Base-by-base conservation (phyloP, 768 basidiomycete species). In the Tremella mesenterica region DNA sequence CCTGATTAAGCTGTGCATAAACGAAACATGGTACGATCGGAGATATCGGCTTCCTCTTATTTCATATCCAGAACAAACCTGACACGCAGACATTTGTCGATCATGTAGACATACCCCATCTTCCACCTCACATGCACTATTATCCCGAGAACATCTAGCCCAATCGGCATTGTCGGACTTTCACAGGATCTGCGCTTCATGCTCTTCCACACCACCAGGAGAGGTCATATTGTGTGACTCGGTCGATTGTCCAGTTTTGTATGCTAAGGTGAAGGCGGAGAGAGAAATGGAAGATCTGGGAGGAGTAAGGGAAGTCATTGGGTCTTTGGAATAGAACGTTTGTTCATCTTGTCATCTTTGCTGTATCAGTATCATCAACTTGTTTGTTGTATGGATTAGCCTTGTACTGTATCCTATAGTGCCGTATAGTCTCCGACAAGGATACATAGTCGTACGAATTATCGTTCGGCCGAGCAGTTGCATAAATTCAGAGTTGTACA, bases 241-340 rank as follows among this genome's bases (percentile, higher is more conserved):
- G 7, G 75, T 87, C 43, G 90, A 95, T 65, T 97, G 92, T 68
- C 80, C 84, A 0, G 85, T 87, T 81, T 71, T 90, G 29, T 95
- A 82, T 60, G 80, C 83, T 27, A 77, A 88, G 30, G 80, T 79
- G 56, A 83, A 81, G 60, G 73, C 75, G 0, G 58, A 60, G 28
- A 51, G 72, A 51, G 74, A 76, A 57, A 61, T 71, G 13, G 73
- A 68, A 18, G 68, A 69, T 57, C 46, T 61, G 31, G 58, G 27
- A 43, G 70, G 64, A 10, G 61, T 71, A n/a, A 45, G 53, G 31
- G 30, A 23, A 9, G 41, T 53, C 1, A 14, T 60, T 14, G 45
- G 47, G 18, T n/a, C 7, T 23, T 18, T 58, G 39, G 45, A 52
- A 59, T n/a, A n/a, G n/a, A n/a, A n/a, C n/a, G n/a, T n/a, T n/a